Conservation (phyloP, 345 rosid genomes). For the Salix purpurea region DNA sequence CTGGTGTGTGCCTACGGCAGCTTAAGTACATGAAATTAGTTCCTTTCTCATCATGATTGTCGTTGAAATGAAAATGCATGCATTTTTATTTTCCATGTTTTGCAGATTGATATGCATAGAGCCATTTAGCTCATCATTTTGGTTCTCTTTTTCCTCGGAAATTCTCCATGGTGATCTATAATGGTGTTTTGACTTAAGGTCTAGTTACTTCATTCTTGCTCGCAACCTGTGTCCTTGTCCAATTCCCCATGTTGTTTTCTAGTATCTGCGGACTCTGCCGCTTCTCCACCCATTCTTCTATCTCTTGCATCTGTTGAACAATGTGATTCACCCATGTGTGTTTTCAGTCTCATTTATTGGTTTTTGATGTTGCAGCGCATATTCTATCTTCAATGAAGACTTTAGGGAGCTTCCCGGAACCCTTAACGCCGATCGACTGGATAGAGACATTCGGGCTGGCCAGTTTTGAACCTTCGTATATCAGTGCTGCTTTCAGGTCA, state of each 20-base stretch:
- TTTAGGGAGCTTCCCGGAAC: slow-evolving; percentile 95
- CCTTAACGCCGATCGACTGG: slow-evolving; percentile 75
- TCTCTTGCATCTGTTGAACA: too few relatives aligned
- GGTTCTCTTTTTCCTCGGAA: not conserved
- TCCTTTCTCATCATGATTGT: too few relatives aligned
- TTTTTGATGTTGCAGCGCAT: slow-evolving; percentile 50
- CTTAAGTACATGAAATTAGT: too few relatives aligned
- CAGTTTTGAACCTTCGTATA: slow-evolving; percentile 42
- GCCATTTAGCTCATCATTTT: not conserved
- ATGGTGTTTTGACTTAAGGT: not conserved
- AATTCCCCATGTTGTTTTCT: too few relatives aligned
- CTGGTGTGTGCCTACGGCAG: too few relatives aligned
- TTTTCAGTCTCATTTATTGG: not conserved
- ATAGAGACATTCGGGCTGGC: slow-evolving; percentile 72
- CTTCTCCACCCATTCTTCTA: too few relatives aligned
- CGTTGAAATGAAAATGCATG: too few relatives aligned
- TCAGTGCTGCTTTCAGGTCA: not conserved
- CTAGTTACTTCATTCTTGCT: too few relatives aligned
- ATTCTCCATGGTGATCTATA: not conserved
- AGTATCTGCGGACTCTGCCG: too few relatives aligned
- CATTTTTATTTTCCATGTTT: too few relatives aligned
- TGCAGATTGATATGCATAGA: too few relatives aligned
- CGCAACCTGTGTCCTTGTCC: too few relatives aligned
- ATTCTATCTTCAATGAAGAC: slow-evolving; percentile 85
- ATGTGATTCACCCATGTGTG: not conserved